These are phyloP conservation scores for Suhomyces taliae DNA, from an alignment of 1,139 yeast species.

Conservation along the genomic window DNA sequence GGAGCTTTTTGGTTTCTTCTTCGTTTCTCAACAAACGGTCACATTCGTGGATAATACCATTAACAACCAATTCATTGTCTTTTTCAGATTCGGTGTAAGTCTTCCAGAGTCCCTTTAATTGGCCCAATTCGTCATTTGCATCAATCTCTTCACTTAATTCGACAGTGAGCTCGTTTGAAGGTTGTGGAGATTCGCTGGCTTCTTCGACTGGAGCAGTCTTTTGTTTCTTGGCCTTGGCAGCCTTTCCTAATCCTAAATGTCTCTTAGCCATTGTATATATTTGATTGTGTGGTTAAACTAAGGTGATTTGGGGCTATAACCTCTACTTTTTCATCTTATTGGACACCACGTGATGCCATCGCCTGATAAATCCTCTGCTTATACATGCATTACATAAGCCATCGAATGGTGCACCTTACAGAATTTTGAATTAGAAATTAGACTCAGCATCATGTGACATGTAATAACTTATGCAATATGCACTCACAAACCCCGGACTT, in stretches of 20 bases:
- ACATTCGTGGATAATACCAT: conserved; percentile 90
- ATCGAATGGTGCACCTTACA: background rate
- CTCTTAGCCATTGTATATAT: conserved; percentile 58
- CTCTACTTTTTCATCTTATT: too few relatives aligned
- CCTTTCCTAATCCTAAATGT: conserved; percentile 79
- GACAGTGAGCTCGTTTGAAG: conserved; percentile 54
- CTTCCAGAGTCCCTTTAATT: conserved; percentile 68
- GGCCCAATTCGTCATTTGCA: conserved; percentile 76
- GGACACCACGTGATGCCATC: background rate
- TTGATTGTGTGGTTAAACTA: background rate
- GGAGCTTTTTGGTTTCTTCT: conserved; percentile 31
- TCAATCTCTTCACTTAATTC: conserved; percentile 71
- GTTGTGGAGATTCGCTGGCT: conserved; percentile 13
- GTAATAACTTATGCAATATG: background rate
- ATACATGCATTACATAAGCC: background rate
- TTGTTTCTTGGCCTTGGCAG: conserved; percentile 52
- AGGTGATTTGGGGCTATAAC: too few relatives aligned
- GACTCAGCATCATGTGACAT: background rate
- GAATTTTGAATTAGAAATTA: background rate
- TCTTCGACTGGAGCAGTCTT: conserved; percentile 30
- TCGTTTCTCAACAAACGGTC: conserved; percentile 67
- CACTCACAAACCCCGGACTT: background rate
- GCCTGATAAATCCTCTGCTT: background rate
- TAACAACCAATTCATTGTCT: conserved; percentile 63
- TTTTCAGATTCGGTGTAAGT: conserved; percentile 56